These are phyloP conservation scores for Mediolabrus comicus DNA, from an alignment of 108 stramenopile species.

Conservation along the genomic window DNA sequence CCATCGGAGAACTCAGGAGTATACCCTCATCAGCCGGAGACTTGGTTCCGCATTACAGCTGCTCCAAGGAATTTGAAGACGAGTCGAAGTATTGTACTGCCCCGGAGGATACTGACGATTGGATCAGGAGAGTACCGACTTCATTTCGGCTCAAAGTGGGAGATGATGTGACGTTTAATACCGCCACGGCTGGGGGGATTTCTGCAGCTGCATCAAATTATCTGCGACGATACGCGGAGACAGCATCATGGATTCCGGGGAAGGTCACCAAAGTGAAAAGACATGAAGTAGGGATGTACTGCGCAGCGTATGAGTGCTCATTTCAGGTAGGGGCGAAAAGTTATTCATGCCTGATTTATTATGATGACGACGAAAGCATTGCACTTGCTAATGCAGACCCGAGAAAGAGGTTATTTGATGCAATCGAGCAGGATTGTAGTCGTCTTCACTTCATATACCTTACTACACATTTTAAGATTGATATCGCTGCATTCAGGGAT, in stretches of 20 bases:
- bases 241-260: not conserved
- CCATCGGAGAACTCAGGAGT: not conserved
- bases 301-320: slow-evolving; percentile 1
- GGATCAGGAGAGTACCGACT: not conserved
- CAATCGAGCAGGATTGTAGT: slow-evolving; percentile 8
- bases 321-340: not conserved
- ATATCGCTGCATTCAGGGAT: not conserved
- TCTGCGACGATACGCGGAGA: not conserved
- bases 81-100: not conserved
- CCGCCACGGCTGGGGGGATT: not conserved
- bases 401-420: slow-evolving; percentile 19
- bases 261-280: not conserved
- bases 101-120: not conserved
- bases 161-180: not conserved
- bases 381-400: not conserved
- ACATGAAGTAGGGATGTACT: not conserved
- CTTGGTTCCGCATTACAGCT: not conserved
- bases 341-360: not conserved
- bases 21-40: not conserved
- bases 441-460: not conserved
- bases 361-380: slow-evolving; percentile 2
- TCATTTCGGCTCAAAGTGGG: not conserved
- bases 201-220: not conserved
- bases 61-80: not conserved
- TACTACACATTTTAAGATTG: not conserved